Evolutionary conservation across 768 basidiomycete genomes (phyloP).

Genomic region (Cystobasidium onofrii): DNA sequence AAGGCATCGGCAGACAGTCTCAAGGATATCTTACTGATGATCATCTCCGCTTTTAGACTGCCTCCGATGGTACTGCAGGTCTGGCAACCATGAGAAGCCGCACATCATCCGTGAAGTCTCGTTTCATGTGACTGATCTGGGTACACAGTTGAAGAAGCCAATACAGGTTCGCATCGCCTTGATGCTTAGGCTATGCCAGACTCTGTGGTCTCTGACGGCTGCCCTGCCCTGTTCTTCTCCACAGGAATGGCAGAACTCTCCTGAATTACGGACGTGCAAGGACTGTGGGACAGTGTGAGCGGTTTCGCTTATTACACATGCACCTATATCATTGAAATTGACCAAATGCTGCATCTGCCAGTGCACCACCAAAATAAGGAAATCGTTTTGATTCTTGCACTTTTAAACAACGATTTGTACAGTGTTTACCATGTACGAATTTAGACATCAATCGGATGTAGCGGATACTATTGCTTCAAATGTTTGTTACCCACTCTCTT

Average conservation of each 20-base stretch:
- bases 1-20: too few species aligned
- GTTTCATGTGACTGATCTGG: conserved; percentile 82
- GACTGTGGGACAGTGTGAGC: conserved; percentile 28
- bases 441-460: too few species aligned
- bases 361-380: neutral
- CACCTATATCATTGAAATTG: neutral
- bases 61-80: conserved; percentile 83
- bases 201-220: too few species aligned
- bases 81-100: conserved; percentile 55
- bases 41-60: too few species aligned
- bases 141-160: conserved; percentile 83
- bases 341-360: neutral
- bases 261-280: conserved; percentile 22
- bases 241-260: conserved; percentile 22
- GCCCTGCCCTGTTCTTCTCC: neutral
- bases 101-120: conserved; percentile 73
- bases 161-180: conserved; percentile 50
- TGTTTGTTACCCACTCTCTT: too few species aligned
- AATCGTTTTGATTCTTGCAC: too few species aligned
- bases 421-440: neutral
- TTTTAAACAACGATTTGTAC: too few species aligned
- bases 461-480: too few species aligned
- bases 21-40: too few species aligned
- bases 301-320: neutral
- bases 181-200: neutral